These are phyloP conservation scores for Trichophyton mentagrophytes DNA, from an alignment of 2,329 filamentous ascomycete species.

Conservation along the genomic window DNA sequence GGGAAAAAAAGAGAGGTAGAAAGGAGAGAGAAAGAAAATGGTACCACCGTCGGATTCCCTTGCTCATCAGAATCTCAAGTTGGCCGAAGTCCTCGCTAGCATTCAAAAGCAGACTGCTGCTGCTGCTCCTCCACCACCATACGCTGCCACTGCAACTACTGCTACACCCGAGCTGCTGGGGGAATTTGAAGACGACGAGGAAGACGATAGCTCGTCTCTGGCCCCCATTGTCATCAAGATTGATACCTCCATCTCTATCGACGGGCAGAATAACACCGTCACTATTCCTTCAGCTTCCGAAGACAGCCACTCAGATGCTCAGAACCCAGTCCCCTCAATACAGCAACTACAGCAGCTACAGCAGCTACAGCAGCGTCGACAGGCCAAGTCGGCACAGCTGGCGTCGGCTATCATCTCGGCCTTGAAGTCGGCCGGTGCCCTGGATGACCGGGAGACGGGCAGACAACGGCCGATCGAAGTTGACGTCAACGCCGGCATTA, in stretches of 20 bases:
- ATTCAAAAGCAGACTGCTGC: conserved; percentile 11
- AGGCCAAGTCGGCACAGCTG: conserved; percentile 19
- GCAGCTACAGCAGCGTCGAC: conserved; percentile 15
- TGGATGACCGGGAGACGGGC: conserved; percentile 11
- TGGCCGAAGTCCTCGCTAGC: conserved; percentile 16
- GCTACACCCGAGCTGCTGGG: neutral
- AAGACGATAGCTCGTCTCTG: conserved; percentile 12
- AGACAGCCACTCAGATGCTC: neutral
- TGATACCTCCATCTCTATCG: conserved; percentile 24
- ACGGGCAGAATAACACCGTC: conserved; percentile 24
- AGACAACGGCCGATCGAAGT: conserved; percentile 16
- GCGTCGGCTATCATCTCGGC: conserved; percentile 17
- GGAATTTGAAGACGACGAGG: conserved; percentile 11
- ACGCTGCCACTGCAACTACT: conserved; percentile 10
- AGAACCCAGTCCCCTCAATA: neutral
- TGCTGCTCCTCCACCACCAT: conserved; percentile 17
- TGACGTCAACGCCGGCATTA: conserved; percentile 21
- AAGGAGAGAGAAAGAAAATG: conserved; percentile 14
- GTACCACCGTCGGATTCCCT: conserved; percentile 21
- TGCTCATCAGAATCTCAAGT: conserved; percentile 20
- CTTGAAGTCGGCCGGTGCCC: conserved; percentile 13
- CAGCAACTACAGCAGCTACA: conserved; percentile 10
- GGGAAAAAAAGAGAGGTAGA: neutral
- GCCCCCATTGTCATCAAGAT: conserved; percentile 22
- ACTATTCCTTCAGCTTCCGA: conserved; percentile 15